Evolutionary conservation across 495 filamentous ascomycete species (phyloP).

Genomic region (Bacidia gigantensis): DNA sequence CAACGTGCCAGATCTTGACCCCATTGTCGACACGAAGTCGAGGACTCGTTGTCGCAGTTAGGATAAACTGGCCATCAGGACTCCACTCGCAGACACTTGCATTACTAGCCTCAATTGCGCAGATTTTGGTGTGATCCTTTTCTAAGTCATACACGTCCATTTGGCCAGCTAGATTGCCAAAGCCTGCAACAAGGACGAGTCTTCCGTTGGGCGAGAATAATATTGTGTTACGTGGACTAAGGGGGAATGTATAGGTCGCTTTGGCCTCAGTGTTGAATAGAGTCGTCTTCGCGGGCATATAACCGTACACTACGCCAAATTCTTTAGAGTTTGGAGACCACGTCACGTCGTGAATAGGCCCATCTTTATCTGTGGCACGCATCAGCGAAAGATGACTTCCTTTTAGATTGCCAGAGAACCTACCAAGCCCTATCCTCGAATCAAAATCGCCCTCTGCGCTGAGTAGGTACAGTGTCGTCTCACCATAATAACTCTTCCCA

Average conservation of each 20-base stretch:
- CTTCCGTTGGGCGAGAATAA: constrained; percentile 87
- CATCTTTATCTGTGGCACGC: constrained; percentile 99
- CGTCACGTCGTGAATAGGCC: constrained; percentile 94
- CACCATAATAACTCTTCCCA: constrained; percentile 97
- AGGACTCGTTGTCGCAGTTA: constrained; percentile 93
- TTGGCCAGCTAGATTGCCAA: constrained; percentile 92
- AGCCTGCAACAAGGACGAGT: constrained; percentile 86
- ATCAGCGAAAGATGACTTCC: too few species aligned
- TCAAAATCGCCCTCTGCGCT: constrained; percentile 87
- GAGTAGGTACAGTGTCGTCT: constrained; percentile 92
- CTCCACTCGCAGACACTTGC: constrained; percentile 93
- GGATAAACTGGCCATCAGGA: constrained; percentile 83
- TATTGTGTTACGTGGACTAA: constrained; percentile 86
- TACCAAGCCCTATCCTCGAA: constrained; percentile 72
- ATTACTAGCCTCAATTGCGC: constrained; percentile 90
- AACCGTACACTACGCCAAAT: constrained; percentile 94
- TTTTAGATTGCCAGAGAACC: constrained; percentile 4
- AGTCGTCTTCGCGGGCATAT: constrained; percentile 94
- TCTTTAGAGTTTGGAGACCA: constrained; percentile 96
- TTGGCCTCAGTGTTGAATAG: constrained; percentile 85
- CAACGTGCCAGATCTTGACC: constrained; percentile 86
- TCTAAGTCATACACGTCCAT: constrained; percentile 96
- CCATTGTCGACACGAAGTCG: constrained; percentile 93
- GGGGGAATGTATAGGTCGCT: constrained; percentile 63
- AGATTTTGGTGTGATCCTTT: constrained; percentile 77